Conservation (phyloP, 352 stramenopile genomes). For the Blastocystis sp. region DNA sequence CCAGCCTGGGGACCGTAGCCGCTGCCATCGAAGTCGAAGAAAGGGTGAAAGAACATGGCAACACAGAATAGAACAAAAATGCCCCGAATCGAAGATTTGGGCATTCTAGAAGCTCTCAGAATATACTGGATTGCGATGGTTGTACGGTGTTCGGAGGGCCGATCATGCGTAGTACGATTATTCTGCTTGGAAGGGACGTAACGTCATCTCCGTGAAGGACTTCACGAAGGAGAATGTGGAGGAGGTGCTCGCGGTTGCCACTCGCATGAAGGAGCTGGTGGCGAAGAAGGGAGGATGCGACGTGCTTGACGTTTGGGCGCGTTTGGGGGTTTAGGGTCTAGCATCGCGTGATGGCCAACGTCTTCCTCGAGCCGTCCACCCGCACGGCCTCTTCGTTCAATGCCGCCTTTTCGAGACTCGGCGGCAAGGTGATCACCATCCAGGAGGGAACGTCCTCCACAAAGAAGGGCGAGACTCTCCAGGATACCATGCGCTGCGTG, state of each 20-base stretch:
- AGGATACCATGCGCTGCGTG: slow-evolving; percentile 91
- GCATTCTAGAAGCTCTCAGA: slow-evolving; percentile 56
- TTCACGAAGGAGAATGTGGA: slow-evolving; percentile 70
- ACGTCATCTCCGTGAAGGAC: slow-evolving; percentile 72
- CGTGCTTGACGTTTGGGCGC: slow-evolving; percentile 52
- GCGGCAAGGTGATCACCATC: slow-evolving; percentile 87
- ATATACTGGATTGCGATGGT: not conserved
- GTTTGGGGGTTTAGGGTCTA: slow-evolving; percentile 59
- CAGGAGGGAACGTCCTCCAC: slow-evolving; percentile 87
- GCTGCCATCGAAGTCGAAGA: slow-evolving; percentile 58
- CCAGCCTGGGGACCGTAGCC: not conserved
- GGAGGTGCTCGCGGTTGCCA: slow-evolving; percentile 69
- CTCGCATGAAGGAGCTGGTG: slow-evolving; percentile 70
- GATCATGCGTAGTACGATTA: slow-evolving; percentile 68
- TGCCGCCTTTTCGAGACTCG: slow-evolving; percentile 90
- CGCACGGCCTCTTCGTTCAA: slow-evolving; percentile 95
- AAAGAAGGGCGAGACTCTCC: slow-evolving; percentile 96
- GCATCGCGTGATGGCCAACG: slow-evolving; percentile 84
- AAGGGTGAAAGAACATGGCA: slow-evolving; percentile 61
- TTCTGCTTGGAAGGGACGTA: slow-evolving; percentile 70
- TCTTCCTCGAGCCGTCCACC: slow-evolving; percentile 97
- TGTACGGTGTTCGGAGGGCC: not conserved
- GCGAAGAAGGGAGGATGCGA: slow-evolving; percentile 69
- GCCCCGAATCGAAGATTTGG: not conserved
- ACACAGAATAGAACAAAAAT: slow-evolving; percentile 13